Conservation (phyloP, 768 basidiomycete species). For the Hortiboletus campestris region DNA sequence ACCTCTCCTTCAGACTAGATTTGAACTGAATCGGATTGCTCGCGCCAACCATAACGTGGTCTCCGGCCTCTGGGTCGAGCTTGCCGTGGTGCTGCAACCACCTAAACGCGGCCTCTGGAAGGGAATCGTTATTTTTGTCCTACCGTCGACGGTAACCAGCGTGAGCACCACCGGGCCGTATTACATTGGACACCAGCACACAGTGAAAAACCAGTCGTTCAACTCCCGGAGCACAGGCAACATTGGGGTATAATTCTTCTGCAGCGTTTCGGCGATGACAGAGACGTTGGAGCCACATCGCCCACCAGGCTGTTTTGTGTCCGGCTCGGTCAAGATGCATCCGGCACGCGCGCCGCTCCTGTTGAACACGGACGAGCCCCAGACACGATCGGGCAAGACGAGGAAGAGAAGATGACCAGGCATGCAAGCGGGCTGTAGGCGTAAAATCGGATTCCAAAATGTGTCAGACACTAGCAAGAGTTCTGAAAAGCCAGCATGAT, state of each 20-base stretch:
- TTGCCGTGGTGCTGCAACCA: conserved; percentile 25
- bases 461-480: conserved; percentile 40
- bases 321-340: conserved; percentile 4
- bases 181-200: not conserved
- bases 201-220: conserved; percentile 14
- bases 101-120: conserved; percentile 17
- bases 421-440: conserved; percentile 27
- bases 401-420: not conserved
- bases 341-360: conserved; percentile 16
- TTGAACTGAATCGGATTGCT: conserved; percentile 36
- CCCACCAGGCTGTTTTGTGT: conserved; percentile 1
- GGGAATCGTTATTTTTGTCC: conserved; percentile 11
- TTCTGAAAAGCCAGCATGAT: not conserved
- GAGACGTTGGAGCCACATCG: conserved; percentile 14
- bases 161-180: not conserved
- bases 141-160: not conserved
- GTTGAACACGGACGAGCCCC: not conserved
- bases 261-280: not conserved
- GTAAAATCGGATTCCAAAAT: conserved; percentile 41
- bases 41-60: conserved; percentile 38
- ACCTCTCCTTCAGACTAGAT: conserved; percentile 17
- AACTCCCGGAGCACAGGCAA: conserved; percentile 17
- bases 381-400: not conserved
- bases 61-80: conserved; percentile 14
- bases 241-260: conserved; percentile 3